Base-by-base conservation (phyloP, 192 early-diverging fungal genomes). In the Coemansia sp. region DNA sequence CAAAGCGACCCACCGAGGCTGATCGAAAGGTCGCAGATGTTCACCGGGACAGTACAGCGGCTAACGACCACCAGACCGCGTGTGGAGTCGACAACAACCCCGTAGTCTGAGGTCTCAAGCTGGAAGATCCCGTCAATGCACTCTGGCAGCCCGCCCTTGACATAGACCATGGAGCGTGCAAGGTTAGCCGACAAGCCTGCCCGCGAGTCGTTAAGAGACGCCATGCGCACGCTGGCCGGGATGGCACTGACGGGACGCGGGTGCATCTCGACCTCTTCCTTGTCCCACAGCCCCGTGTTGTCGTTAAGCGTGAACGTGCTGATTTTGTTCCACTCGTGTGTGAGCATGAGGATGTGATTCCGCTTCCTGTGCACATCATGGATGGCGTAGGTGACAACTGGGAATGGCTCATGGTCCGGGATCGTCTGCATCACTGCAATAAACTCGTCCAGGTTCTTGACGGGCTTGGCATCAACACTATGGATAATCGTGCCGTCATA, bases 1-100 rank as follows among this genome's bases (percentile, higher is more conserved):
- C 88, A 84, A n/a, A 91, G 81, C 23, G 83, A 83, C 53, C 92
- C 87, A 32, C 85, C 90, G 61, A 98, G 84, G 0, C 87, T 90
- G 26, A 98, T 68, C 30, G 77, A 76, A 21, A 93, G 75, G 42
- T 92, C 88, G 22, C 90, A 87, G 37, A 90, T 62, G 22, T 72
- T 77, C 53, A 87, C 80, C 1, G 86, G 85, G 8, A 98, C 82
- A 14, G 87, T 86, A 44, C 85, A 82, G 14, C 91, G 84, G 36
- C 85, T 80, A 39, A 86, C 86, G 10, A 92, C 76, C 19, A 95
- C 85, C 31, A 98, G 57, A 5, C 91, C 91, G 29, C 75, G 77
- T 43, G 82, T 68, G 2, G 80, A 84, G 32, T 91, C 88, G 1
- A 94, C 73, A 3, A 94, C 77, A 7, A 92, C 66, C n/a, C 91